Evolutionary conservation across 2,329 filamentous ascomycete species (phyloP).

Genomic region (Botryotinia narcissicola): DNA sequence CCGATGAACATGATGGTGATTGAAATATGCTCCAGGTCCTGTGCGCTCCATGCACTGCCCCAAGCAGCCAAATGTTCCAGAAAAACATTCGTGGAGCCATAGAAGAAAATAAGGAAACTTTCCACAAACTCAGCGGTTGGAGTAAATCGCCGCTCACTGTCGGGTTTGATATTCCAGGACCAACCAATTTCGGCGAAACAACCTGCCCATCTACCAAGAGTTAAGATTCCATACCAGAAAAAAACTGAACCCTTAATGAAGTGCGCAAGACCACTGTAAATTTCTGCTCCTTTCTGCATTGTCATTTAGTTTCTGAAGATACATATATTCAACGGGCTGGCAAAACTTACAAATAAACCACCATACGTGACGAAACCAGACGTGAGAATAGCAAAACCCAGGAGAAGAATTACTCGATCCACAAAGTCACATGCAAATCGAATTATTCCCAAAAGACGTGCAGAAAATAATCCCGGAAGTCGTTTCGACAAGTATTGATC

Average conservation of each 20-base stretch:
- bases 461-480: constrained; percentile 55
- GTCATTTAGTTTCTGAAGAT: constrained; percentile 19
- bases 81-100: constrained; percentile 87
- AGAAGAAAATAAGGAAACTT: constrained; percentile 84
- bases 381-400: constrained; percentile 71
- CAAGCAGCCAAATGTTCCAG: constrained; percentile 79
- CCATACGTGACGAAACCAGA: constrained; percentile 75
- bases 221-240: constrained; percentile 87
- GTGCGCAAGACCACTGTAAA: constrained; percentile 84
- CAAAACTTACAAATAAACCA: constrained; percentile 73
- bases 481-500: constrained; percentile 53
- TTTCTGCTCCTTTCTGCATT: constrained; percentile 57
- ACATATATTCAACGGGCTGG: neutral
- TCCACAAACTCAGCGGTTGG: constrained; percentile 87
- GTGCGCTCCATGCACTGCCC: constrained; percentile 68
- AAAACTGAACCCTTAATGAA: constrained; percentile 95
- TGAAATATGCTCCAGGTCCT: constrained; percentile 87
- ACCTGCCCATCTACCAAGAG: constrained; percentile 84
- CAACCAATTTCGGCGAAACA: constrained; percentile 88
- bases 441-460: constrained; percentile 56
- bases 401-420: constrained; percentile 72
- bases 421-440: constrained; percentile 62
- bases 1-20: constrained; percentile 94
- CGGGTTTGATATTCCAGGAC: constrained; percentile 87
- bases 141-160: constrained; percentile 45